Evolutionary conservation across 495 filamentous ascomycete species (phyloP).

Genomic region (Neurospora sp.): DNA sequence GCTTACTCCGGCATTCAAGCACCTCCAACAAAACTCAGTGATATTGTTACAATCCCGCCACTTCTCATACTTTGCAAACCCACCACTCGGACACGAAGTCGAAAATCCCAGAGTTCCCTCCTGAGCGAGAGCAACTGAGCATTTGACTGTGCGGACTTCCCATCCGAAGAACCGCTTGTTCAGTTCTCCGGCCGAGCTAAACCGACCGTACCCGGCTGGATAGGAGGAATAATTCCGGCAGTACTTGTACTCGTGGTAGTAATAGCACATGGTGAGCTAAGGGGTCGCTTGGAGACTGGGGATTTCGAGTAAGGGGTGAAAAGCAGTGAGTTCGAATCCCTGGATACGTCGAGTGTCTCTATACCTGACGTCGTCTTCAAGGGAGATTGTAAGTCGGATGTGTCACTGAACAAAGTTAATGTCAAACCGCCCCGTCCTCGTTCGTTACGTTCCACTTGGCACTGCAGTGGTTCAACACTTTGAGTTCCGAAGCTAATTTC

Average conservation of each 20-base stretch:
- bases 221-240: background rate
- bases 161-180: background rate
- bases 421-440: background rate
- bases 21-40: background rate
- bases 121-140: background rate
- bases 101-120: background rate
- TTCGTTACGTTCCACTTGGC: background rate
- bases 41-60: background rate
- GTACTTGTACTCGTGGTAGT: background rate
- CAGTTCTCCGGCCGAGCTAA: background rate
- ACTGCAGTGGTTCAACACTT: background rate
- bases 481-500: background rate
- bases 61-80: background rate
- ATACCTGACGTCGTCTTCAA: background rate
- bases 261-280: background rate
- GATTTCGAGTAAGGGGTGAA: too few relatives aligned
- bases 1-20: background rate
- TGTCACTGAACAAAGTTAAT: background rate
- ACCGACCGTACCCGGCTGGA: background rate
- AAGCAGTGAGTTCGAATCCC: too few relatives aligned
- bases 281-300: too few relatives aligned
- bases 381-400: background rate
- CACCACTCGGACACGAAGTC: background rate
- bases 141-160: background rate
- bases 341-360: background rate